Conservation (phyloP, 305 asterid species). For the Fraxinus paxiana region DNA sequence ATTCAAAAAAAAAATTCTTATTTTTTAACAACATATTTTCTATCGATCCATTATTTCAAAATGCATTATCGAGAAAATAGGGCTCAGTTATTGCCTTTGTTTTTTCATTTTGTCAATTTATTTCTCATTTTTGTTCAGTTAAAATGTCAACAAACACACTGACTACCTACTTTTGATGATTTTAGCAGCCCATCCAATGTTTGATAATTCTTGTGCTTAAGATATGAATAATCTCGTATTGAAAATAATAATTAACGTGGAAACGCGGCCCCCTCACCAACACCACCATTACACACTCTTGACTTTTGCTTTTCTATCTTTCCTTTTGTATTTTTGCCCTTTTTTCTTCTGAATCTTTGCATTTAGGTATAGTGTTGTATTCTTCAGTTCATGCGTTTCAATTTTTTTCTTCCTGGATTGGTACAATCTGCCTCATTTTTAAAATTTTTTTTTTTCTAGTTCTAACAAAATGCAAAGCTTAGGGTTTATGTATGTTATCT, state of each 20-base stretch:
- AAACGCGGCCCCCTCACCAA: not conserved
- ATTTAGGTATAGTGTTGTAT: not conserved
- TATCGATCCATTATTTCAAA: no score
- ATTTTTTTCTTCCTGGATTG: not conserved
- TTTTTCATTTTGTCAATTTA: not conserved
- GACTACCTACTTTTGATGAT: not conserved
- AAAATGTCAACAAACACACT: no score
- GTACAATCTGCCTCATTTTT: not conserved
- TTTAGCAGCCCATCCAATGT: not conserved
- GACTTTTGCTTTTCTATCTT: not conserved
- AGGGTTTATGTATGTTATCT: not conserved
- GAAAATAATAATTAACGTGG: no score
- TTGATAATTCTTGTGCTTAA: not conserved
- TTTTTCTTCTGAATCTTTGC: not conserved
- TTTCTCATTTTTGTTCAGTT: not conserved
- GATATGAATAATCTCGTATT: no score
- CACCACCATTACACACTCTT: not conserved
- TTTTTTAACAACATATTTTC: no score
- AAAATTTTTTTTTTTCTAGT: not conserved
- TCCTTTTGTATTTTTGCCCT: not conserved
- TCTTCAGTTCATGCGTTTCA: not conserved
- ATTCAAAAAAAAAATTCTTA: no score
- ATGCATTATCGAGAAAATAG: no score
- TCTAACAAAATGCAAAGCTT: not conserved
- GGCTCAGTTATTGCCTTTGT: no score